Evolutionary conservation across 306 rosid species (phyloP), one percentile per base, ranked within the genome.

Genomic region (Datisca glomerata): DNA sequence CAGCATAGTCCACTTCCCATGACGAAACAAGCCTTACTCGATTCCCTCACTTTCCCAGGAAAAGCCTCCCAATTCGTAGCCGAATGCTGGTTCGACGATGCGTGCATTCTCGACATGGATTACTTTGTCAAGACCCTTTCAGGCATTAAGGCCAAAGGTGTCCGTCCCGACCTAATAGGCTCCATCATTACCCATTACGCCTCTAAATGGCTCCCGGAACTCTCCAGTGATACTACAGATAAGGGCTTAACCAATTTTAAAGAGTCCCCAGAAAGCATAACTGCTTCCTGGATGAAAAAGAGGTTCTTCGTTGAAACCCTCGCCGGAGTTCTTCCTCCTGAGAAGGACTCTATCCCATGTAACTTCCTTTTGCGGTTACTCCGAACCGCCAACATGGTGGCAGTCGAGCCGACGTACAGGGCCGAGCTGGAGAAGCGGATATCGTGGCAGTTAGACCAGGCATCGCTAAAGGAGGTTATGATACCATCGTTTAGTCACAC

Each of bases 401-500:
- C 64, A 0, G 94, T 89, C 2, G 97, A 89, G 41, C 41, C 59
- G 6, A 29, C 63, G 17, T 83, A 72, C 33, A 55, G 45, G 21
- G 48, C 52, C 8, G 95, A 89, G 67, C 70, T 89, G 8, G 98
- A 89, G 75, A 70, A 69, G 31, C 51, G 93, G 24, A 40, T 77
- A 5, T 61, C 97, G 2, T 76, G 93, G 85, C 89, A 79, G 68
- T 65, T 87, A 5, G 97, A 87, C 32, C 77, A 78, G 44, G 97
- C 94, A 18, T 74, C 86, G 2, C 31, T 89, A 41, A 72, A 68
- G 35, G 97, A 89, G 63, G 61, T 80, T 0, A 67, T 89, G 95
- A 83, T 89, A 24, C 97, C 97, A 4, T 83, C 97, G 35, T 89
- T 89, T 39, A 70, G 79, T 12, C 93, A 89, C 72, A 89, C 84